Base-by-base conservation (phyloP, 73 alveolate genomes). In the Uronychia binucleata region DNA sequence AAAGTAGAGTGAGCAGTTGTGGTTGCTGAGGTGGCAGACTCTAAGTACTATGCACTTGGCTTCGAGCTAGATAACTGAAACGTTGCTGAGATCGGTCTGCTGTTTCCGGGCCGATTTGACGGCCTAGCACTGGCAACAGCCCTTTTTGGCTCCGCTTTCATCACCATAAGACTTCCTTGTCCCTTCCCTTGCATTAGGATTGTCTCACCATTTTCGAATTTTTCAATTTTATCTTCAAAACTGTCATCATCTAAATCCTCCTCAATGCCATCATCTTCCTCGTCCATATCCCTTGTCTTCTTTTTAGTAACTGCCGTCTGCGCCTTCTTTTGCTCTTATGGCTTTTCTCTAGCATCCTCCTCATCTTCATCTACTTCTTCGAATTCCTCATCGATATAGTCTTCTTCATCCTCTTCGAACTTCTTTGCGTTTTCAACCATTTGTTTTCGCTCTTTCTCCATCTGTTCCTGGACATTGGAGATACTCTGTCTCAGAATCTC, bases 21-120 rank as follows among this genome's bases (percentile, higher is more conserved):
- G 26, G 75, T 58, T 31, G 32, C 33, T 46, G 67, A 46, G 5
- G n/a, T 46, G 67, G 67, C n/a, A n/a, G n/a, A 46, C n/a, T 46
- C 67, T 11, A 19, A 46, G 19, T 46, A 11, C 67, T 46, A 46
- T 5, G 19, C 67, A 46, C 67, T 46, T 46, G 34, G 35, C 31
- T 77, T 77, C n/a, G 85, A 27, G 1, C 80, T 30, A 11, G 57
- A 75, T 1, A 88, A 81, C 26, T 83, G 34, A 78, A 58, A 88
- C 29, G 82, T 77, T 57, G 94, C 94, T 1, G 94, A 88, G 26
- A 88, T 83, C 0, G 91, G 91, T 32, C 94, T 75, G 34, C 77
- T 83, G 13, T 31, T 59, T 26, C 83, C 88, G 1, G 74, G 58
- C 35, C 31, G 33, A 31, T 30, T 85, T 34, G 67, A 46, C 1